Base-by-base conservation (phyloP, 768 basidiomycete species). In the Termitomyces eurrhizus region DNA sequence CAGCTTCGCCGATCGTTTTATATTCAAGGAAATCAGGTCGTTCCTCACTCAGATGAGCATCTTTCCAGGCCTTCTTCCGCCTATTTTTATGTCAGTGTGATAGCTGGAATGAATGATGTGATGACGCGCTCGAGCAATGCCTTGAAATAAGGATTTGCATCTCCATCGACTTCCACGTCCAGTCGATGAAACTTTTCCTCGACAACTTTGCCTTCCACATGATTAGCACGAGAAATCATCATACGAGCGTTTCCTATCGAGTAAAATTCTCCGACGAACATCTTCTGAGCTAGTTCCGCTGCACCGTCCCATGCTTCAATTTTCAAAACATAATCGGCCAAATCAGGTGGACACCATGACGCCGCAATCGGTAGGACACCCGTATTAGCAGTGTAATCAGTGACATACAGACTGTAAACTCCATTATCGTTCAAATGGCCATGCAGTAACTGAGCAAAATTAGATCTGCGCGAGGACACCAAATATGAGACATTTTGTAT, bases 241-340 rank as follows among this genome's bases (percentile, higher is more conserved):
- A 83, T 80, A 9, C 82, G 78, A 32, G 78, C 70, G 63, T 90
- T 90, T 33, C 74, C 66, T 21, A 90, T 75, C 18, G 65, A 73
- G 69, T 83, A 89, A 62, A 78, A 84, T 59, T 81, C 74, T 26
- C 83, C 82, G 1, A 72, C 65, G 45, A 72, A 67, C 79, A 89
- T 82, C 2, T 61, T 70, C 33, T 62, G 72, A 12, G 77, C 85
- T 9, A 75, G 58, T 26, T 64, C 58, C 2, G 69, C 72, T 13
- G 88, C 84, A 1, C 46, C 67, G 62, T 85, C 83, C 84, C 85
- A 89, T 73, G 84, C 80, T 63, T 82, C 80, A 35, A 88, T 76
- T 52, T 75, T 80, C n/a, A 89, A 66, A 18, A 84, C 76, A 29
- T 66, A 69, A 14, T 79, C 73, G 3, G 71, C 72, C 37, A 89